phyloP scores from a whole-genome alignment of 805 yeast genomes.

The Danielozyma ontarioensis region DNA sequence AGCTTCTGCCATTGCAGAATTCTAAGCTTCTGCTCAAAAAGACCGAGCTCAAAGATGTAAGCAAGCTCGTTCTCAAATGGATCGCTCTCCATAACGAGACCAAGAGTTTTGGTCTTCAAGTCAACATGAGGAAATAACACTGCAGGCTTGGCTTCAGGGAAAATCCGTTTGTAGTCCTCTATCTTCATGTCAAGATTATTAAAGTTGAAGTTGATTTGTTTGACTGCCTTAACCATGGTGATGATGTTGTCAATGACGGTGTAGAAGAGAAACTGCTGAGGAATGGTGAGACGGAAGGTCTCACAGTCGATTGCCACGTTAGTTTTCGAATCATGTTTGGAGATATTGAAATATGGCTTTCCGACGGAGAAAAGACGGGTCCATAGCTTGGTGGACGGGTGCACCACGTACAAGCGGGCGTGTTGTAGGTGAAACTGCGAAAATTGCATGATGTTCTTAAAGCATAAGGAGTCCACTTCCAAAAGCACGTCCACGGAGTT shows the following conservation, averaged over 20 bases:
- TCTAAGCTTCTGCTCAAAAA: conserved; percentile 59
- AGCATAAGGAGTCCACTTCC: conserved; percentile 34
- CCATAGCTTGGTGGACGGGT: conserved; percentile 43
- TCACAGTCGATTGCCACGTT: conserved; percentile 21
- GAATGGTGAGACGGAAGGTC: conserved; percentile 52
- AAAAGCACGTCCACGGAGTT: conserved; percentile 42
- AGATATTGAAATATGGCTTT: conserved; percentile 18
- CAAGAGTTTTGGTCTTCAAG: conserved; percentile 49
- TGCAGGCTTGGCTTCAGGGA: conserved; percentile 34
- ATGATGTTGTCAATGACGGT: conserved; percentile 75
- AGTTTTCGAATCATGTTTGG: conserved; percentile 7
- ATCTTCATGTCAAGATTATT: conserved; percentile 18
- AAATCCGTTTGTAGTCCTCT: conserved; percentile 27
- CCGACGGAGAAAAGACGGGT: conserved; percentile 32
- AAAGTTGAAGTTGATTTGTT: conserved; percentile 53
- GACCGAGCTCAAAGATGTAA: conserved; percentile 60
- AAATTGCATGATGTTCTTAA: conserved; percentile 19
- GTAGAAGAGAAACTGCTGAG: conserved; percentile 71
- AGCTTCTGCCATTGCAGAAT: conserved; percentile 38
- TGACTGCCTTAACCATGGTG: conserved; percentile 59
- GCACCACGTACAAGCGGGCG: conserved; percentile 43
- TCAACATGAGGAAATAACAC: conserved; percentile 51
- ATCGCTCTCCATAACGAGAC: conserved; percentile 76
- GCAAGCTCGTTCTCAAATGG: conserved; percentile 78
- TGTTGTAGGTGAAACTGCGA: conserved; percentile 29